Evolutionary conservation across 768 basidiomycete genomes (phyloP).

Genomic region (Fomitopsis serialis): DNA sequence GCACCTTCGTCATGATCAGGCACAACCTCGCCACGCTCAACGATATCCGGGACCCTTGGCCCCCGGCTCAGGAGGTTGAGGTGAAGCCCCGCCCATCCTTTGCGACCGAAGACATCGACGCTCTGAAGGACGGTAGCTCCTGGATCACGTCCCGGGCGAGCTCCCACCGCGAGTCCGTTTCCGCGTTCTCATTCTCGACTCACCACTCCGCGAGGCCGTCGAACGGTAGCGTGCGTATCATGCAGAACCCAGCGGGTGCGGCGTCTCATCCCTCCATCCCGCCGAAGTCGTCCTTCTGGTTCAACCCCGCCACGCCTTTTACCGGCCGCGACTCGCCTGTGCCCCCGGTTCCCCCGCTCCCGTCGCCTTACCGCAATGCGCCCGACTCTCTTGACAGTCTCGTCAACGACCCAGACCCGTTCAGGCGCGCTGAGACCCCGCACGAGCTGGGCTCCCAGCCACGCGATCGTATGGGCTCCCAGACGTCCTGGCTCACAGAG

Average conservation of each 20-base stretch:
- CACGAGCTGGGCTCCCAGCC: constrained; percentile 39
- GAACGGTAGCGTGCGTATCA: constrained; percentile 19
- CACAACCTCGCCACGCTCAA: constrained; percentile 54
- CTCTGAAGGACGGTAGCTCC: constrained; percentile 69
- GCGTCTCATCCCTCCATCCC: constrained; percentile 29
- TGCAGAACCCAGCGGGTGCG: constrained; percentile 27
- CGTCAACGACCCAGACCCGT: constrained; percentile 53
- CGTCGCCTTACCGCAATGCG: constrained; percentile 47
- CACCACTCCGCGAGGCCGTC: constrained; percentile 39
- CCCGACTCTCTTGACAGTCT: constrained; percentile 21
- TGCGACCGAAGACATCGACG: constrained; percentile 67
- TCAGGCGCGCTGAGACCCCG: constrained; percentile 35
- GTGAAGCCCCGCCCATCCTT: constrained; percentile 59
- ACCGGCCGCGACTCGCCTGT: constrained; percentile 35
- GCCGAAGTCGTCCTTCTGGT: constrained; percentile 60
- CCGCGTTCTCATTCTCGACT: constrained; percentile 71
- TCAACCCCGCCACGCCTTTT: constrained; percentile 38
- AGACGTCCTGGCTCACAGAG: constrained; percentile 72
- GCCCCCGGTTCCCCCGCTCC: constrained; percentile 54
- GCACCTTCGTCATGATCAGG: constrained; percentile 60
- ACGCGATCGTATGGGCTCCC: constrained; percentile 43
- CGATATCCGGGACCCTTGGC: constrained; percentile 53
- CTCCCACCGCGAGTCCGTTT: constrained; percentile 51
- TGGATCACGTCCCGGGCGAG: constrained; percentile 70
- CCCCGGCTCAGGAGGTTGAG: constrained; percentile 45